A percentile compares a stretch with the other conserved stretches of the same genome.
phyloP scores from a whole-genome alignment of 805 yeast genomes.

The Kodamaea restingae region DNA sequence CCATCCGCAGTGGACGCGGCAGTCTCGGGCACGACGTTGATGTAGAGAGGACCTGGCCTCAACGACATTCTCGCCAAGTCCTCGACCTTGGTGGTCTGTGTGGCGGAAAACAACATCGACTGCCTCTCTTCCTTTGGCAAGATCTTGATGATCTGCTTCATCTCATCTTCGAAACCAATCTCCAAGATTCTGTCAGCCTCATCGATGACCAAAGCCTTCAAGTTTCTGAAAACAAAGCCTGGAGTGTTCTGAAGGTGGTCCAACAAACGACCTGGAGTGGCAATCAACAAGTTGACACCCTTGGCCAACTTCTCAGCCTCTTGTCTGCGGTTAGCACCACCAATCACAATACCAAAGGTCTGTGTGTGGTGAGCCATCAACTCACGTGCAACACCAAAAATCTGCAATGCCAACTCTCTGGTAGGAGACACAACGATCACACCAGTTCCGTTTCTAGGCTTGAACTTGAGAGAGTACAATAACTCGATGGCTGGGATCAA shows the following conservation, averaged over 20 bases:
- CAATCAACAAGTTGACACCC: slow-evolving; percentile 91
- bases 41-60: slow-evolving; percentile 88
- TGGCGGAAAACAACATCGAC: slow-evolving; percentile 97
- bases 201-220: slow-evolving; percentile 90
- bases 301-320: slow-evolving; percentile 92
- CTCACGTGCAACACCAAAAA: slow-evolving; percentile 96
- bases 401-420: slow-evolving; percentile 94
- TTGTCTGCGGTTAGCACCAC: slow-evolving; percentile 96
- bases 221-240: slow-evolving; percentile 90
- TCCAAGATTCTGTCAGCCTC: slow-evolving; percentile 98
- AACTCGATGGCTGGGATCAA: slow-evolving; percentile 93
- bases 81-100: slow-evolving; percentile 98
- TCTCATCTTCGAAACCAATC: slow-evolving; percentile 98
- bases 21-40: slow-evolving; percentile 83
- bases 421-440: slow-evolving; percentile 95
- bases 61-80: slow-evolving; percentile 95
- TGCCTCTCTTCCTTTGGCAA: slow-evolving; percentile 92
- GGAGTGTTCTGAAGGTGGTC: slow-evolving; percentile 95
- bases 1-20: slow-evolving; percentile 93
- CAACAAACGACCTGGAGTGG: slow-evolving; percentile 95
- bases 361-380: slow-evolving; percentile 87
- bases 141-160: slow-evolving; percentile 93
- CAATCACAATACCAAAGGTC: slow-evolving; percentile 94
- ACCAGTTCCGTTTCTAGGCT: slow-evolving; percentile 98
- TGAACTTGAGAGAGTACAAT: slow-evolving; percentile 83